Evolutionary conservation across 495 filamentous ascomycete species (phyloP), one percentile per base, ranked within the genome.

Genomic region (Penicillium pancosmium): DNA sequence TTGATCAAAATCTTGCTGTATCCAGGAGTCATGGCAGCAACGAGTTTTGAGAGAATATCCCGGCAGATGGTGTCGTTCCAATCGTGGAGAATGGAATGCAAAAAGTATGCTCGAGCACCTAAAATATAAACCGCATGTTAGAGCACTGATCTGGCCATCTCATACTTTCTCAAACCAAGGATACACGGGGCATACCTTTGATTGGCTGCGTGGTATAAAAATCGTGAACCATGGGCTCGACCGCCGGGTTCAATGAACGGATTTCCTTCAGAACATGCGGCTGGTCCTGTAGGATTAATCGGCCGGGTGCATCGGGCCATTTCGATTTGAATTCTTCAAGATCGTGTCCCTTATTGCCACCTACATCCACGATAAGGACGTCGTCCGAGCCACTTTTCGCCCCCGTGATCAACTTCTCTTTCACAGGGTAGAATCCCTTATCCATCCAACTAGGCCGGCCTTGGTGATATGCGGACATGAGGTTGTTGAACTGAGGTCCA

Each of bases 161-260:
- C 8, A 9, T 31, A 4, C 0, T 9, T 31, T 6, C 5, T 31
- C 27, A 8, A 31, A 27, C 2, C 8, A 8, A 7, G 8, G 4
- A 55, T 13, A 48, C 0, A 4, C n/a, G 12, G 63, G 25, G 79
- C 73, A 50, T 82, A 86, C 74, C 70, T 31, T 70, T 64, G 15
- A 80, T 62, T 3, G 76, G 70, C 64, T 85, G 80, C 8, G 65
- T 55, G 13, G 70, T 64, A 64, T 82, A 80, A 51, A 85, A 79
- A 41, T 83, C 75, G 40, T 84, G 75, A n/a, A 59, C 64, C 57
- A 72, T 65, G 33, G 75, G 77, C 3, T 71, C 61, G 16, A 84
- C 73, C 1, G 73, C 65, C n/a, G 40, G 13, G n/a, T 50, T 48
- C 44, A 62, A 41, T 31, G 35, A 51, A 38, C 63, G 48, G 25